phyloP scores from a whole-genome alignment of 2,329 filamentous ascomycete genomes.

The Cladosporium sp. region DNA sequence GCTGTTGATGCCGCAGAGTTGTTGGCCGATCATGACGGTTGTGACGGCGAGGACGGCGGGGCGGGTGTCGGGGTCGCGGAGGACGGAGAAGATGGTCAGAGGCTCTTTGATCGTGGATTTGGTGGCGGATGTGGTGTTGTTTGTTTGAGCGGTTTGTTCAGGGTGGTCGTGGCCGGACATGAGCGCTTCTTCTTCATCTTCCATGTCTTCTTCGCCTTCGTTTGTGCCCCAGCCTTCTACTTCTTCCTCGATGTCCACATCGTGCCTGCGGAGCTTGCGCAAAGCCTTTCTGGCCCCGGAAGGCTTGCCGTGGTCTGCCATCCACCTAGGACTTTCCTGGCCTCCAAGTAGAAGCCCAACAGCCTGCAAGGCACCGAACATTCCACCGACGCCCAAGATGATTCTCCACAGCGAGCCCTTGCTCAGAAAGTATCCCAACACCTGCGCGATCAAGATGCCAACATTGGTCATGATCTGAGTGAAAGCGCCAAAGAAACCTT shows the following conservation, averaged over 20 bases:
- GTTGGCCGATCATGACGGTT: constrained; percentile 88
- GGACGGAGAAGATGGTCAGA: constrained; percentile 49
- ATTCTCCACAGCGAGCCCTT: constrained; percentile 74
- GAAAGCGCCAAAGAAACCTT: constrained; percentile 67
- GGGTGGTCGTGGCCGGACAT: constrained; percentile 40
- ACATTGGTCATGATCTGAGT: constrained; percentile 89
- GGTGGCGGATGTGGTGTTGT: constrained; percentile 29
- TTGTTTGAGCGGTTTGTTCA: constrained; percentile 20
- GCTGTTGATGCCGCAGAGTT: constrained; percentile 87
- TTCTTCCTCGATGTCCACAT: constrained; percentile 68
- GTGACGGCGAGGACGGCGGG: constrained; percentile 84
- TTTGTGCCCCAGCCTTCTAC: constrained; percentile 47
- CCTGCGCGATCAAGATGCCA: constrained; percentile 79
- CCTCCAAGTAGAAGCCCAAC: constrained; percentile 65
- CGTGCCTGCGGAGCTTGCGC: constrained; percentile 68
- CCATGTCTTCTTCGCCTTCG: constrained; percentile 26
- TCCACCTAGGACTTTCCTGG: constrained; percentile 83
- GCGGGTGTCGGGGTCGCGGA: constrained; percentile 64
- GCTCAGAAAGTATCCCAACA: constrained; percentile 82
- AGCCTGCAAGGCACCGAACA: constrained; percentile 63
- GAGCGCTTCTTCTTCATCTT: constrained; percentile 66
- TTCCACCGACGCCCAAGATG: constrained; percentile 69
- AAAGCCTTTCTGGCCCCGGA: constrained; percentile 62
- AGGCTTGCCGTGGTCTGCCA: constrained; percentile 61
- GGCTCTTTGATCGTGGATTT: constrained; percentile 23